These are phyloP conservation scores for Anisogramma anomala DNA, from an alignment of 2,329 filamentous ascomycete genomes.

Conservation along the genomic window DNA sequence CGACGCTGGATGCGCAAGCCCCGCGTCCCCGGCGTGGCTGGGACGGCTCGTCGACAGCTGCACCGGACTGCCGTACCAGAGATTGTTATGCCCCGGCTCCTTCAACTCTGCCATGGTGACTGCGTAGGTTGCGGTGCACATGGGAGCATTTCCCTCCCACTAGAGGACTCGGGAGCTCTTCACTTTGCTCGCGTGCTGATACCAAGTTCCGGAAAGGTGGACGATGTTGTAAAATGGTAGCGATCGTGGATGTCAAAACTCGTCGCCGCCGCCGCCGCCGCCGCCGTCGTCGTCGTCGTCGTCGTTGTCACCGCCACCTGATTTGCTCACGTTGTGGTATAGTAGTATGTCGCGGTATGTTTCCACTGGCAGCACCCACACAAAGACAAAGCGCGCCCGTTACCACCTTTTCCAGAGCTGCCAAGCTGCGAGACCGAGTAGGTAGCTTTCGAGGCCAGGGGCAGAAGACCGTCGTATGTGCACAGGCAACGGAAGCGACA, in stretches of 20 bases:
- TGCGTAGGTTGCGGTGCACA: slow-evolving; percentile 52
- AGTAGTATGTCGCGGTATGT: slow-evolving; percentile 2
- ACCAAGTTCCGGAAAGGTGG: background rate
- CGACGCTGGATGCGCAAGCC: slow-evolving; percentile 34
- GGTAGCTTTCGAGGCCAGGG: slow-evolving; percentile 7
- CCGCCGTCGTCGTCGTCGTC: no score
- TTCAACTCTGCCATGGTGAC: slow-evolving; percentile 53
- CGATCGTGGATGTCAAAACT: slow-evolving; percentile 2
- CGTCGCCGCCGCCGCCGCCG: slow-evolving; percentile 8
- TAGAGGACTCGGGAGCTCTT: background rate
- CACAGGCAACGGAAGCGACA: slow-evolving; percentile 8
- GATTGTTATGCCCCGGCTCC: slow-evolving; percentile 44
- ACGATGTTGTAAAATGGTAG: slow-evolving; percentile 1
- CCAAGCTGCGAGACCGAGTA: slow-evolving; percentile 4
- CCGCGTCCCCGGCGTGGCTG: slow-evolving; percentile 38
- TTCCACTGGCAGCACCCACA: slow-evolving; percentile 8
- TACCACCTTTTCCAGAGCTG: slow-evolving; percentile 4
- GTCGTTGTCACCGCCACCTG: slow-evolving; percentile 10
- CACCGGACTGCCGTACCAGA: slow-evolving; percentile 47
- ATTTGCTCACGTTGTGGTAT: background rate
- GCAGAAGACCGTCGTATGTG: slow-evolving; percentile 6
- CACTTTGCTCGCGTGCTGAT: no score
- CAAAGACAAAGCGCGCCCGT: slow-evolving; percentile 5
- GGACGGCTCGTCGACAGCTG: slow-evolving; percentile 40
- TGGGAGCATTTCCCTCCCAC: slow-evolving; percentile 38